Evolutionary conservation across 2,329 filamentous ascomycete species (phyloP), one percentile per base, ranked within the genome.

Genomic region (Hymenoscyphus repandus): DNA sequence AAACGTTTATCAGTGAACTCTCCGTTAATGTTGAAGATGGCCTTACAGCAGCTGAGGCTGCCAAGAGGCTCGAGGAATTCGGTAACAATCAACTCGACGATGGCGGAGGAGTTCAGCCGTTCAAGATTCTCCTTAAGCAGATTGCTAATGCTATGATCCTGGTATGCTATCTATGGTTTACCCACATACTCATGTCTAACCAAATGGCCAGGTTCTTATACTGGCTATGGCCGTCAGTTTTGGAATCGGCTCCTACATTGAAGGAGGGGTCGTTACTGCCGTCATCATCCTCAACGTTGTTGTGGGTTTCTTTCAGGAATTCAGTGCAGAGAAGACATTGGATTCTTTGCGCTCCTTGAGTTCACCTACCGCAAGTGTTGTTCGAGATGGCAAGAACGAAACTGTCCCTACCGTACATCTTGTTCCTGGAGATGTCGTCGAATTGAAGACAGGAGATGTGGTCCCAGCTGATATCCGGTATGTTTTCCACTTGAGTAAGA

Each of bases 201-300:
- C 38, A 42, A 22, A 32, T 41, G n/a, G 41, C 2, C 56, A 74
- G 66, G 72, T 76, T 12, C 70, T 83, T 45, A 77, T 80, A 47
- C 69, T 78, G 49, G 79, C 74, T 49, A 82, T 82, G 77, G 72
- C 68, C 39, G 75, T 79, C 47, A 79, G 74, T 45, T 80, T 79
- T 54, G 78, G 72, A 37, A 82, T 81, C 51, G 65, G 72, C 53
- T 80, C 79, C 10, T 83, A 73, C 68, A 82, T 83, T 51, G 78
- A 83, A 66, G 79, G 77, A 49, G 78, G 76, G 56, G 79, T 83
- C 47, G 74, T 83, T 47, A 70, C 73, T 13, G 76, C 73, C 44
- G 77, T 83, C 59, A 80, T 83, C 56, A 49, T 72, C 32, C 70
- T 83, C 50, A 83, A 83, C 61, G 74, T 83, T 50, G 67, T 76